phyloP scores from a whole-genome alignment of 192 early-diverging fungal genomes.

The Coemansia asiatica region DNA sequence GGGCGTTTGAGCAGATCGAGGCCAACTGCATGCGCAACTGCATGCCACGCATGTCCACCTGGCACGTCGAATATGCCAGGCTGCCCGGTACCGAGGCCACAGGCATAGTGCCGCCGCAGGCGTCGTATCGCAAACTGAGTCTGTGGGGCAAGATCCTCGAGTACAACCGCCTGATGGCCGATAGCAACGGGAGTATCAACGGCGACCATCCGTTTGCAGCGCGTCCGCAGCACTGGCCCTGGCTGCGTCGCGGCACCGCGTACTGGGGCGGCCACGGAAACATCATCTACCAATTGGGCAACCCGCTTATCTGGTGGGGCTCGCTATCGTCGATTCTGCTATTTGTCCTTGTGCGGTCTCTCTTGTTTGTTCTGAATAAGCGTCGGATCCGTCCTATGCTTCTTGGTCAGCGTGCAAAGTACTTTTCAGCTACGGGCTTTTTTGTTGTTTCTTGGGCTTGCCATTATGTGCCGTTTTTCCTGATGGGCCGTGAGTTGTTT shows the following conservation, averaged over 20 bases:
- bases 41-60: constrained; percentile 68
- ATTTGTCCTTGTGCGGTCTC: constrained; percentile 55
- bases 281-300: constrained; percentile 89
- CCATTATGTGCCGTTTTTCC: constrained; percentile 87
- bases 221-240: constrained; percentile 83
- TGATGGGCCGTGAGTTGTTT: constrained; percentile 89
- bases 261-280: constrained; percentile 77
- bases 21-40: constrained; percentile 89
- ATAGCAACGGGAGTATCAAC: constrained; percentile 78
- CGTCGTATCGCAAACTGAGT: constrained; percentile 59
- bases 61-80: constrained; percentile 73
- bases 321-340: constrained; percentile 60
- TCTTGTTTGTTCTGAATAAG: constrained; percentile 61
- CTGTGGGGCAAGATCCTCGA: constrained; percentile 84
- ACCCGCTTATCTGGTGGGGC: constrained; percentile 84
- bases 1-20: constrained; percentile 94
- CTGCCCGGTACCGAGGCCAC: constrained; percentile 39
- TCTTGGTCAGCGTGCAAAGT: constrained; percentile 51
- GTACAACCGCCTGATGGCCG: constrained; percentile 85
- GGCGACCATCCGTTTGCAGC: constrained; percentile 94
- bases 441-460: constrained; percentile 74
- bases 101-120: constrained; percentile 46
- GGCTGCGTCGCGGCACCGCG: constrained; percentile 81
- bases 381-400: constrained; percentile 45
- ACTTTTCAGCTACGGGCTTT: constrained; percentile 63